Conservation (phyloP, 2,329 filamentous ascomycete species). For the Colletotrichum brevisporum region DNA sequence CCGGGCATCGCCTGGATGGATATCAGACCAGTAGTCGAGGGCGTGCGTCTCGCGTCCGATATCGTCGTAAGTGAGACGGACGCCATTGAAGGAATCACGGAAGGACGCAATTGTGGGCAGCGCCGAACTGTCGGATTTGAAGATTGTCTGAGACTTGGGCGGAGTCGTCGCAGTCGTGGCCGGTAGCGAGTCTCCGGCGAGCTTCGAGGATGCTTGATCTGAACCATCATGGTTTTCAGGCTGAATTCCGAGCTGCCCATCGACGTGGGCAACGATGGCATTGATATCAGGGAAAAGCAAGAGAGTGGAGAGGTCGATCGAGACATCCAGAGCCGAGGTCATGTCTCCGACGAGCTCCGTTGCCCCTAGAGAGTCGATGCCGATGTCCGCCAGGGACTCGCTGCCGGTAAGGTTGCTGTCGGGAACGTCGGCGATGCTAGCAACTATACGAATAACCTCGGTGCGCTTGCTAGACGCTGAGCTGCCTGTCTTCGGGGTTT, state of each 20-base stretch:
- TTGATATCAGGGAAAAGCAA: constrained; percentile 1
- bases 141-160: no score
- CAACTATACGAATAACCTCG: constrained; percentile 6
- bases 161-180: no score
- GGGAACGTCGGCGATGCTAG: constrained; percentile 9
- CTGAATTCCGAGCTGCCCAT: constrained; percentile 12
- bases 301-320: constrained; percentile 9
- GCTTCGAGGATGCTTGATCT: no score
- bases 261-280: constrained; percentile 9
- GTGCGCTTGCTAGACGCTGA: not conserved
- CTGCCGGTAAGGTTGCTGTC: not conserved
- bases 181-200: no score
- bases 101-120: constrained; percentile 4
- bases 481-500: fast-evolving
- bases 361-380: constrained; percentile 15
- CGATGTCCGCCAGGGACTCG: not conserved
- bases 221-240: not conserved
- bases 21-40: constrained; percentile 46
- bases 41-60: not conserved
- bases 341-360: constrained; percentile 17
- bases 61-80: constrained; percentile 26
- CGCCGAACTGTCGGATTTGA: no score
- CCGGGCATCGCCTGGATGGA: constrained; percentile 47
- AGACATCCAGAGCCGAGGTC: not conserved
- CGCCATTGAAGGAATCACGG: not conserved